Evolutionary conservation across 768 basidiomycete species (phyloP), one percentile per base, ranked within the genome.

Genomic region (Coprinopsis strossmayeri): DNA sequence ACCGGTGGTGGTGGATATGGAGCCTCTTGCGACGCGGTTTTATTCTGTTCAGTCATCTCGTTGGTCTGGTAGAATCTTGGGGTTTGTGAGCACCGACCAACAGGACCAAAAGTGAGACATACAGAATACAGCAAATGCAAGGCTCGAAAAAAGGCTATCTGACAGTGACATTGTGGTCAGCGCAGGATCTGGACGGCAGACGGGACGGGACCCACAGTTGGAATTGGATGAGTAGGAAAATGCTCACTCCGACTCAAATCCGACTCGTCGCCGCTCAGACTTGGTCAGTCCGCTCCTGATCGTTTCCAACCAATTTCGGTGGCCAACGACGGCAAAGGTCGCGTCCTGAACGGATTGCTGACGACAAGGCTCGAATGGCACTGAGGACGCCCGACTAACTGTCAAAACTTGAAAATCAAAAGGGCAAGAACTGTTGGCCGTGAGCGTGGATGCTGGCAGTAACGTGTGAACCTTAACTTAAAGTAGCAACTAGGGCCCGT

Each of bases 171-270:
- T 47, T 17, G 23, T 47, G 7, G 18, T 39, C 7, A 39, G 40
- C 37, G 47, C 13, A 17, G 46, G 21, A n/a, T 24, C 17, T 13
- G n/a, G 34, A 42, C 49, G 45, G 46, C 40, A 40, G 40, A 43
- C 42, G 44, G 23, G 49, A 57, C 50, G 18, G 53, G 34, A 21
- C 41, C 34, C 34, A 40, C 37, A 26, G 53, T 49, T 40, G 55
- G 45, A 39, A 34, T 42, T 44, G 52, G 37, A 53, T 41, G 53
- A 45, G 45, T 39, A 46, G 28, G 57, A 64, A 65, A 67, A 64
- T 61, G 63, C 68, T 68, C 66, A 70, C 72, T 71, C 70, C 69
- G 70, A 70, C 63, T 70, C 61, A 70, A 70, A 69, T 67, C 67
- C 62, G 69, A 69, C 59, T 52, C 60, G 59, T 59, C 65, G 64